phyloP scores from a whole-genome alignment of 257 asterid species.

The Solanum clarkiae region DNA sequence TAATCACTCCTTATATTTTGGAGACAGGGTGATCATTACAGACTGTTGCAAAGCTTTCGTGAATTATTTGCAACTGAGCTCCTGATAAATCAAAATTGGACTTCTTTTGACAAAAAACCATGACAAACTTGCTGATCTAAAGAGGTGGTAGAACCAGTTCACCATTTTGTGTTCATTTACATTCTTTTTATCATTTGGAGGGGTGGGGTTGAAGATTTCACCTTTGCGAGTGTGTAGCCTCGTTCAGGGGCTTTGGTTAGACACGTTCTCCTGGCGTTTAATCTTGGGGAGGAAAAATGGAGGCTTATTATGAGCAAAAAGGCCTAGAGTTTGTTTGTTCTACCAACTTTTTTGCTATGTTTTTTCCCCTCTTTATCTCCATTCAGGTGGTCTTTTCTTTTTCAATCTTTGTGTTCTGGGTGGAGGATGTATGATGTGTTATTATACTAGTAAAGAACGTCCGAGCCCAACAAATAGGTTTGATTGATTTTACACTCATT shows the following conservation, averaged over 20 bases:
- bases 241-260: neutral
- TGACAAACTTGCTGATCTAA: neutral
- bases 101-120: neutral
- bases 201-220: neutral
- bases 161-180: neutral
- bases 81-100: neutral
- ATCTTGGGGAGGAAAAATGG: neutral
- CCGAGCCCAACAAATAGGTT: too few species aligned
- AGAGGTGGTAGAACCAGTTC: neutral
- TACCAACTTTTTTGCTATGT: neutral
- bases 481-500: too few species aligned
- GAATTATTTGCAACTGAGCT: neutral
- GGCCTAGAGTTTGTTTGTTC: neutral
- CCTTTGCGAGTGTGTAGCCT: neutral
- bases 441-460: too few species aligned
- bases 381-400: neutral
- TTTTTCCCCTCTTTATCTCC: neutral
- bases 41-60: neutral
- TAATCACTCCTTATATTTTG: constrained; percentile 31
- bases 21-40: constrained; percentile 11
- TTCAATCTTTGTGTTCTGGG: neutral
- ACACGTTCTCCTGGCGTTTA: neutral
- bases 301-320: neutral
- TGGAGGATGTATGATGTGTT: neutral
- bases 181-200: neutral